Evolutionary conservation across 345 rosid genomes (phyloP), one percentile per base, ranked within the genome.

Genomic region (Triadica sebifera): DNA sequence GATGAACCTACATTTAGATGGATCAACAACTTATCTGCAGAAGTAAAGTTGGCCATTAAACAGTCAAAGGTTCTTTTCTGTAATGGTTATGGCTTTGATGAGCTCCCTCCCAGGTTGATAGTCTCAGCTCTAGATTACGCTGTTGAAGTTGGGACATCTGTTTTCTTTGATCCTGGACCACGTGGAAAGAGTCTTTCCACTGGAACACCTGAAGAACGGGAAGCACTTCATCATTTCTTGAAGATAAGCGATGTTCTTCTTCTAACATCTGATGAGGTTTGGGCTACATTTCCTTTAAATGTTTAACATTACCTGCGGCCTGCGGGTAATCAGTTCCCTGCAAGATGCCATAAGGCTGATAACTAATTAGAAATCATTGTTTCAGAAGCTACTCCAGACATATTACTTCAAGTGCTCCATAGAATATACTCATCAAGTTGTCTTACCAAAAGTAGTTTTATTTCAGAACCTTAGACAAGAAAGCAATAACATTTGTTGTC

Each of bases 161-260:
- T 96, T 74, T 96, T 95, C 86, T 96, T 96, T 76, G 99, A 96
- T 86, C 99, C 99, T 24, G 99, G 99, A 77, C 98, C 99, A 38
- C 89, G 97, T 49, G 99, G 99, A 75, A 93, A 85, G 85, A 89
- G 89, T 80, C 93, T 96, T 81, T 82, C 91, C 58, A 74, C 60
- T 69, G 98, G 98, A 83, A 87, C 91, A 47, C 83, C 84, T 37
- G 96, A 89, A 72, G 93, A 93, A 78, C 92, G 79, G 74, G 84
- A 71, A 50, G 91, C 97, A 56, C 89, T 93, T 59, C 68, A 69
- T 73, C 89, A 80, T 68, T 75, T 96, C 76, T 85, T 96, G 81
- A 87, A 85, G 82, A 89, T 90, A 97, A 91, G 96, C 71, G 93
- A 90, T 69, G 98, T 96, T 79, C 92, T 96, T 81, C 94, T 95